A percentile compares a stretch with the other conserved stretches of the same genome.
These are phyloP conservation scores for Raffaelea albimanens DNA, from an alignment of 2,329 filamentous ascomycete species.

Conservation along the genomic window DNA sequence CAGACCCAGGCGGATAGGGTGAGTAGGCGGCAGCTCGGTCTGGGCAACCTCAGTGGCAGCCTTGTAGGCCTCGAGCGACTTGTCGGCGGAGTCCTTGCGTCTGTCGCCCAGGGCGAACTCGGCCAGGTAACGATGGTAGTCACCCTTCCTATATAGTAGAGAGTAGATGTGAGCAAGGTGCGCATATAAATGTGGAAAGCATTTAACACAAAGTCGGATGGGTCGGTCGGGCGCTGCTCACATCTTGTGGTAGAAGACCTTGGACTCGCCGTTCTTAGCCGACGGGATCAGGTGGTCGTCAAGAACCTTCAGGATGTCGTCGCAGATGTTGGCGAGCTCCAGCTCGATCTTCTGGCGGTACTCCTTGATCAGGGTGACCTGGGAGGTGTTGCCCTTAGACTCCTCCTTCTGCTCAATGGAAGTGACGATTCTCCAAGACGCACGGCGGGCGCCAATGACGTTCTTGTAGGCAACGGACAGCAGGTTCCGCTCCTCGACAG, in stretches of 20 bases:
- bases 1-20: constrained; percentile 86
- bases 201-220: too few relatives aligned
- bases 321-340: constrained; percentile 94
- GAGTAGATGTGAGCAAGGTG: constrained; percentile 14
- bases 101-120: constrained; percentile 93
- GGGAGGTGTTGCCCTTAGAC: constrained; percentile 90
- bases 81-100: constrained; percentile 89
- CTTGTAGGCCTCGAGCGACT: constrained; percentile 97
- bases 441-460: constrained; percentile 92
- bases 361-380: constrained; percentile 89
- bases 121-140: constrained; percentile 98
- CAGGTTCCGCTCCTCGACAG: constrained; percentile 94
- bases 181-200: too few relatives aligned
- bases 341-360: constrained; percentile 98
- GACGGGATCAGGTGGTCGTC: constrained; percentile 91
- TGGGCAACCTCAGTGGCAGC: constrained; percentile 80
- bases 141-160: constrained; percentile 70
- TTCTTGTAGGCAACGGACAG: constrained; percentile 99
- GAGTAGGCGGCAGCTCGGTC: constrained; percentile 81
- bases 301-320: constrained; percentile 91
- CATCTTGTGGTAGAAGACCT: constrained; percentile 99
- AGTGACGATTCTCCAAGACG: constrained; percentile 96
- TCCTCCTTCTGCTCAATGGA: constrained; percentile 99
- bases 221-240: constrained; percentile 31
- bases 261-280: constrained; percentile 91